These are phyloP conservation scores for Cordyceps javanica DNA, from an alignment of 2,329 filamentous ascomycete genomes.

Conservation along the genomic window DNA sequence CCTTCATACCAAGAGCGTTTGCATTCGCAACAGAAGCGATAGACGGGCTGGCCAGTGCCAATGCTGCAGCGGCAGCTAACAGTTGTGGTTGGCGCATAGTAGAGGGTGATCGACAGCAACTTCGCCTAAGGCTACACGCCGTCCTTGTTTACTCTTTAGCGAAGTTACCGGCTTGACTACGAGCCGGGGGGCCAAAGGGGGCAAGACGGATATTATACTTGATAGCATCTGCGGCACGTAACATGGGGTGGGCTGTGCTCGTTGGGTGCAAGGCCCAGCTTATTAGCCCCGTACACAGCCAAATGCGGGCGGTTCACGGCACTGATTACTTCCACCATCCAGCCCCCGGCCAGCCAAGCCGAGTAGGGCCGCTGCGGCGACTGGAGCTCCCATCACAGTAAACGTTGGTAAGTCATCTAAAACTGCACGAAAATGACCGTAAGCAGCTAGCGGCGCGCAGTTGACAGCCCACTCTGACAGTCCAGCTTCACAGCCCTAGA, in stretches of 20 bases:
- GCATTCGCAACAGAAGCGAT: background rate
- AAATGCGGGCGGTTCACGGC: conserved; percentile 6
- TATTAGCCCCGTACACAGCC: background rate
- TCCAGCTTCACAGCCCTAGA: background rate
- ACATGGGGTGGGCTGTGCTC: conserved; percentile 6
- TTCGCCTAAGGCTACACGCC: background rate
- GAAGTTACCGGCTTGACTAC: background rate
- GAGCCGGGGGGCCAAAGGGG: background rate
- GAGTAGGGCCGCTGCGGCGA: background rate
- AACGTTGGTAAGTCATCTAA: background rate
- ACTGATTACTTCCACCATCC: background rate
- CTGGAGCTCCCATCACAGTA: background rate
- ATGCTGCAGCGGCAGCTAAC: conserved; percentile 3
- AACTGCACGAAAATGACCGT: conserved; percentile 1
- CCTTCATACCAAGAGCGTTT: background rate
- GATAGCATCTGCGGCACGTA: background rate
- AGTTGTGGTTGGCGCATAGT: conserved; percentile 7
- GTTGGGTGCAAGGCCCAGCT: background rate
- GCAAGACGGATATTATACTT: conserved; percentile 5
- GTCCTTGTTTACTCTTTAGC: background rate
- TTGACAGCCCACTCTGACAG: background rate
- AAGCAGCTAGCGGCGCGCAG: background rate
- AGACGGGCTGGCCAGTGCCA: background rate
- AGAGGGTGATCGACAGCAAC: background rate
- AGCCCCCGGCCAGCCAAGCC: conserved; percentile 2